Base-by-base conservation (phyloP, 2,329 filamentous ascomycete species). In the Aspergillus oerlinghausenensis region DNA sequence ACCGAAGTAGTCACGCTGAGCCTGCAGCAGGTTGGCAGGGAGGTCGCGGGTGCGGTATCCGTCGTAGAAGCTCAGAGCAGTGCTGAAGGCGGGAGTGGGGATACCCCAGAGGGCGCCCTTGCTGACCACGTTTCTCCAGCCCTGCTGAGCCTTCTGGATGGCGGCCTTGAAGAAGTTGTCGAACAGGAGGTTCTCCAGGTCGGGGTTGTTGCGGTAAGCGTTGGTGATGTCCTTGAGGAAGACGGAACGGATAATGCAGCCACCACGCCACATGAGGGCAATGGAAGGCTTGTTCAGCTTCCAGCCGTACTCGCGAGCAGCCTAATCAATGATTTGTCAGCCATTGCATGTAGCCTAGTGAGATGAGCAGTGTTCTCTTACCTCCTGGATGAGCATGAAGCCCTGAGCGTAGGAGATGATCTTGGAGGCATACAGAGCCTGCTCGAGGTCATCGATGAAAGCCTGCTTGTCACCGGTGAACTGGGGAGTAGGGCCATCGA, bases 211-310 rank as follows among this genome's bases (percentile, higher is more conserved):
- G 80, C 93, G 93, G 87, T 97, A 99, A 54, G 94, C 94, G 65
- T 88, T 88, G 69, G 94, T 99, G 81, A 99, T 99, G 78, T 99
- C 93, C 88, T 97, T 97, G 66, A 99, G 83, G 91, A 99, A 99
- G 74, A 99, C 94, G 65, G 94, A 97, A 78, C 94, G 93, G 82
- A 99, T 99, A 72, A 99, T 99, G 86, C 94, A 99, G 69, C 94
- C 94, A 82, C 94, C 94, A 77, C 94, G 91, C 94, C 94, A 99
- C 94, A 99, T 99, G 75, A 99, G 89, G 69, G 94, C 94, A 73
- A 99, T 99, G 70, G 95, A 96, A 65, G 94, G 94, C 89, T 97
- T 97, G 89, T 99, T 97, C 69, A 99, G 88, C 86, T 97, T 97
- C 94, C 94, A 99, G 69, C 80, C 79, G 82, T 95, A 99, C 78